phyloP scores from a whole-genome alignment of 306 rosid genomes.

The Abrus precatorius region DNA sequence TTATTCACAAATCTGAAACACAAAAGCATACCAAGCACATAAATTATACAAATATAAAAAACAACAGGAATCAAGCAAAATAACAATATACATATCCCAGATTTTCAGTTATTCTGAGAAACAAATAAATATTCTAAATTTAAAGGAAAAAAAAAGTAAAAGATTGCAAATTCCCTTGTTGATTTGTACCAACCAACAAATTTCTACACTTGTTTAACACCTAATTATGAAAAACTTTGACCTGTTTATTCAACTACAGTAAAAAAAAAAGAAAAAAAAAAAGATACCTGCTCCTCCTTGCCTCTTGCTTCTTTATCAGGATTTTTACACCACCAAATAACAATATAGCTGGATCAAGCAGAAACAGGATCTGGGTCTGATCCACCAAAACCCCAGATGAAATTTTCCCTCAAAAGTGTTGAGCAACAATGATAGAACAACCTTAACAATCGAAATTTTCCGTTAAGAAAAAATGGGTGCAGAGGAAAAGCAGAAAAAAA shows the following conservation, averaged over 20 bases:
- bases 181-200: conserved; percentile 10
- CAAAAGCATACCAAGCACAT: conserved; percentile 46
- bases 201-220: conserved; percentile 23
- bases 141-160: conserved; percentile 36
- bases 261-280: conserved; percentile 42
- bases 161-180: conserved; percentile 42
- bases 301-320: conserved; percentile 44
- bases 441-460: conserved; percentile 49
- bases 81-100: background rate
- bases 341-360: conserved; percentile 58
- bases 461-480: conserved; percentile 24
- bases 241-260: conserved; percentile 55
- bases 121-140: conserved; percentile 4
- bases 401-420: conserved; percentile 55
- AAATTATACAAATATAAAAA: conserved; percentile 41
- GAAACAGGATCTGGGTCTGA: conserved; percentile 84
- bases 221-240: conserved; percentile 56
- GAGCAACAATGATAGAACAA: conserved; percentile 38
- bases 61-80: conserved; percentile 22
- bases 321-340: conserved; percentile 41
- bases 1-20: conserved; percentile 50
- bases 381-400: conserved; percentile 61
- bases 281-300: conserved; percentile 54
- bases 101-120: conserved; percentile 34
- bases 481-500: conserved; percentile 33